These are phyloP conservation scores for Calamus simplicifolius DNA, from an alignment of 176 grass and related monocot genomes.

Conservation along the genomic window DNA sequence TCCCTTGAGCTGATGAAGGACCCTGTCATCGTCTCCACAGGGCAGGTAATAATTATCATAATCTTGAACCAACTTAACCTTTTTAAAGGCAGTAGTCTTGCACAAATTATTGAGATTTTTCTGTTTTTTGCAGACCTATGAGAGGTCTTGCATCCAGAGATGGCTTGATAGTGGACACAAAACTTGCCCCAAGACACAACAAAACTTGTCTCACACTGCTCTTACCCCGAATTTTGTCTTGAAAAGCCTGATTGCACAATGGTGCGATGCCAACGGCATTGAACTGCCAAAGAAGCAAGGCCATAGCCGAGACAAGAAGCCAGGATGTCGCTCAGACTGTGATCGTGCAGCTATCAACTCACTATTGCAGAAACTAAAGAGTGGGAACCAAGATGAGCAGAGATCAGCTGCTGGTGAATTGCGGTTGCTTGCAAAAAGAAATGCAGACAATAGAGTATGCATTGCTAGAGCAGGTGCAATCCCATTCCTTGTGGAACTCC, in stretches of 20 bases:
- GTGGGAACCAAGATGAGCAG: constrained; percentile 57
- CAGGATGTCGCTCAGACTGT: constrained; percentile 48
- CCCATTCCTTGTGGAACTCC: constrained; percentile 66
- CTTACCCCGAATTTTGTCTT: constrained; percentile 88
- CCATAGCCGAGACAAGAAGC: constrained; percentile 40
- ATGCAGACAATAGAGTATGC: constrained; percentile 80
- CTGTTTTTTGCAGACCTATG: constrained; percentile 52
- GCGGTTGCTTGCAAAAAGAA: constrained; percentile 89
- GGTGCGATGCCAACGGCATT: constrained; percentile 89
- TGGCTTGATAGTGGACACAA: constrained; percentile 95
- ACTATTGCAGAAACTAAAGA: constrained; percentile 59
- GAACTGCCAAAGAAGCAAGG: constrained; percentile 63
- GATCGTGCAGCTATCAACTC: constrained; percentile 49
- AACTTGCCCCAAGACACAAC: constrained; percentile 86
- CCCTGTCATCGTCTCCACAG: constrained; percentile 84
- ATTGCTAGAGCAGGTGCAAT: constrained; percentile 84
- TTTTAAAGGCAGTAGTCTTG: neutral
- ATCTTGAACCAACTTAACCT: neutral
- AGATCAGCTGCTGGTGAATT: constrained; percentile 89
- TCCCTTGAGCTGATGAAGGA: constrained; percentile 95
- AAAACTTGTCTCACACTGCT: constrained; percentile 49
- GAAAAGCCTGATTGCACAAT: constrained; percentile 87
- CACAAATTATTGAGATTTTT: neutral
- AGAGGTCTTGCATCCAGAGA: constrained; percentile 86
- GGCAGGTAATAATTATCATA: constrained; percentile 39